Percentiles rank a stretch among this genome's conserved stretches.
Conservation (phyloP, 805 yeast genomes). For the Ogataea nonfermentans region DNA sequence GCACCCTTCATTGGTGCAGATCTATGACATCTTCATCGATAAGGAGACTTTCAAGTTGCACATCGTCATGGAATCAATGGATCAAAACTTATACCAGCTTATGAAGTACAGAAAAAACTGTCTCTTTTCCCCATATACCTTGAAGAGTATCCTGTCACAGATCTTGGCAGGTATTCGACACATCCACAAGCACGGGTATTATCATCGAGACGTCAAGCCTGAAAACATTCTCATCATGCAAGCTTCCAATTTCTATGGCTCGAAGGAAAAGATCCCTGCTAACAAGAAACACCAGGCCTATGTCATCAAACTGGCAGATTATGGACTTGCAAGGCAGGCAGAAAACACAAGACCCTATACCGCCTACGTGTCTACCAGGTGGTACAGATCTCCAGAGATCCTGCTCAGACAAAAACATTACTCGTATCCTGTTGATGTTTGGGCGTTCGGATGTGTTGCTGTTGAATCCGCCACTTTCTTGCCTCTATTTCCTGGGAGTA, state of each 20-base stretch:
- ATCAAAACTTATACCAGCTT: constrained; percentile 74
- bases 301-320: constrained; percentile 74
- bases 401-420: constrained; percentile 60
- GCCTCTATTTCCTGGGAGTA: constrained; percentile 83
- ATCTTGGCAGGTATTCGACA: constrained; percentile 75
- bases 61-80: constrained; percentile 88
- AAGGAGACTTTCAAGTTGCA: constrained; percentile 55
- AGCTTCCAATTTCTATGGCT: constrained; percentile 51
- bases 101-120: constrained; percentile 58
- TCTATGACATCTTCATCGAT: constrained; percentile 80
- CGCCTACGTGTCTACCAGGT: constrained; percentile 76
- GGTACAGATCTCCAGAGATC: constrained; percentile 86
- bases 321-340: constrained; percentile 69
- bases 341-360: constrained; percentile 58
- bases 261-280: constrained; percentile 38
- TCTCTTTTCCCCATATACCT: constrained; percentile 53
- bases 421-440: constrained; percentile 71
- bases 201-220: constrained; percentile 92
- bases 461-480: constrained; percentile 66
- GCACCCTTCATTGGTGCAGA: constrained; percentile 69
- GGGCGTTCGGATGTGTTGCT: constrained; percentile 86
- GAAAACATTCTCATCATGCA: constrained; percentile 80
- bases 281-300: constrained; percentile 44
- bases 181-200: constrained; percentile 66
- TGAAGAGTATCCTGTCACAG: constrained; percentile 69